These are phyloP conservation scores for Fusarium equiseti DNA, from an alignment of 2,329 filamentous ascomycete species.

Conservation along the genomic window DNA sequence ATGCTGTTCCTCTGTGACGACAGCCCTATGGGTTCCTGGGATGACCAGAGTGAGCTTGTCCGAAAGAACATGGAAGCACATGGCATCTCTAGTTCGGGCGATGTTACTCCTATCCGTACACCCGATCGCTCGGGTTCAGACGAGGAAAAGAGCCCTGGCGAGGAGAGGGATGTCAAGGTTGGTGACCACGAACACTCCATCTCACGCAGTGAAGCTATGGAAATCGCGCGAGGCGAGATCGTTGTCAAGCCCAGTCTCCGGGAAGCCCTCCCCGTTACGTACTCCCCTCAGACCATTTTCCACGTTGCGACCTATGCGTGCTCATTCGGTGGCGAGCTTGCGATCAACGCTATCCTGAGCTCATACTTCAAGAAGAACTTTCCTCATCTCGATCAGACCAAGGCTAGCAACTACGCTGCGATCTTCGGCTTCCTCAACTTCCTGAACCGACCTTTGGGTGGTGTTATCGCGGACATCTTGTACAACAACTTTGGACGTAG, in stretches of 20 bases:
- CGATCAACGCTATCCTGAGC: conserved; percentile 70
- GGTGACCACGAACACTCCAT: conserved; percentile 61
- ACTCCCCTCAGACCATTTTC: conserved; percentile 67
- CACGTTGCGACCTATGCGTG: conserved; percentile 70
- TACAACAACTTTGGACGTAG: conserved; percentile 56
- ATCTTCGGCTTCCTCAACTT: conserved; percentile 83
- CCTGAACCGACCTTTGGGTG: conserved; percentile 74
- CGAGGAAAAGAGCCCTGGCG: conserved; percentile 52
- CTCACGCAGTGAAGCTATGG: conserved; percentile 64
- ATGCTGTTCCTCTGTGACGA: conserved; percentile 83
- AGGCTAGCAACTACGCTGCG: conserved; percentile 71
- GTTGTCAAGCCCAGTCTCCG: conserved; percentile 68
- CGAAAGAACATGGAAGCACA: conserved; percentile 65
- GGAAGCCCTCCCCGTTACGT: conserved; percentile 59
- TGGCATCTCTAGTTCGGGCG: conserved; percentile 54
- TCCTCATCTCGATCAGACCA: conserved; percentile 67
- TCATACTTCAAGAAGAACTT: conserved; percentile 72
- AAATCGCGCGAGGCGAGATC: conserved; percentile 65
- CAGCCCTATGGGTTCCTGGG: conserved; percentile 86
- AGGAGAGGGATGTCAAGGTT: conserved; percentile 52
- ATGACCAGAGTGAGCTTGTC: conserved; percentile 72
- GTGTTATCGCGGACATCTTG: conserved; percentile 65
- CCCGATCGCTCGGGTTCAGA: conserved; percentile 53
- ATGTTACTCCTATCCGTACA: conserved; percentile 65
- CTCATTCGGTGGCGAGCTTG: conserved; percentile 72